phyloP scores from a whole-genome alignment of 805 yeast genomes.

The Yarrowia hollandica region DNA sequence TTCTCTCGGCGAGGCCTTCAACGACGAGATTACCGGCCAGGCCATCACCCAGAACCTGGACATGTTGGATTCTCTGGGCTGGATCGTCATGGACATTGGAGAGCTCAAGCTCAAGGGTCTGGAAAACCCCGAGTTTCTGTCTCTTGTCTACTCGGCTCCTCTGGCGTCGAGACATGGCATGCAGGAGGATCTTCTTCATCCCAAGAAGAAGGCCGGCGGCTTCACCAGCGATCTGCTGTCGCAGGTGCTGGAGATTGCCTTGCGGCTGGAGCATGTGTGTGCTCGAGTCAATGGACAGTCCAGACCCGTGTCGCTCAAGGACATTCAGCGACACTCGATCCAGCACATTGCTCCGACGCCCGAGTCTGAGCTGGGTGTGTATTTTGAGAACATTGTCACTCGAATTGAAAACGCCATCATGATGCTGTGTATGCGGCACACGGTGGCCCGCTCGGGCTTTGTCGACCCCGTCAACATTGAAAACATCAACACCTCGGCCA shows the following conservation, averaged over 20 bases:
- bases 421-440: slow-evolving; percentile 36
- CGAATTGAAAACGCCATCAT: slow-evolving; percentile 40
- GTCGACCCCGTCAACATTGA: slow-evolving; percentile 21
- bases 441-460: slow-evolving; percentile 6
- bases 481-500: slow-evolving; percentile 10
- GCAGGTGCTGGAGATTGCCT: slow-evolving; percentile 17
- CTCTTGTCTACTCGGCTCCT: slow-evolving; percentile 70
- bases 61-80: slow-evolving; percentile 67
- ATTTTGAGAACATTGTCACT: slow-evolving; percentile 40
- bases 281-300: slow-evolving; percentile 32
- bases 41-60: slow-evolving; percentile 65
- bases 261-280: slow-evolving; percentile 36
- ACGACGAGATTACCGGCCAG: slow-evolving; percentile 50
- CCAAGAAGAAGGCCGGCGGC: slow-evolving; percentile 19
- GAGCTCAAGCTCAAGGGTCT: slow-evolving; percentile 89
- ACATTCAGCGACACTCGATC: slow-evolving; percentile 16
- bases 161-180: slow-evolving; percentile 52
- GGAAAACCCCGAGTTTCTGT: slow-evolving; percentile 86
- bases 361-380: slow-evolving; percentile 35
- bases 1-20: slow-evolving; percentile 46
- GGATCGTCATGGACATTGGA: slow-evolving; percentile 68
- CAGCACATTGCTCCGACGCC: slow-evolving; percentile 34
- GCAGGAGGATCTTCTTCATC: slow-evolving; percentile 24
- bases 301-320: slow-evolving; percentile 9
- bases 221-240: slow-evolving; percentile 9